Conservation (phyloP, 345 rosid species). For the Brassica napus region DNA sequence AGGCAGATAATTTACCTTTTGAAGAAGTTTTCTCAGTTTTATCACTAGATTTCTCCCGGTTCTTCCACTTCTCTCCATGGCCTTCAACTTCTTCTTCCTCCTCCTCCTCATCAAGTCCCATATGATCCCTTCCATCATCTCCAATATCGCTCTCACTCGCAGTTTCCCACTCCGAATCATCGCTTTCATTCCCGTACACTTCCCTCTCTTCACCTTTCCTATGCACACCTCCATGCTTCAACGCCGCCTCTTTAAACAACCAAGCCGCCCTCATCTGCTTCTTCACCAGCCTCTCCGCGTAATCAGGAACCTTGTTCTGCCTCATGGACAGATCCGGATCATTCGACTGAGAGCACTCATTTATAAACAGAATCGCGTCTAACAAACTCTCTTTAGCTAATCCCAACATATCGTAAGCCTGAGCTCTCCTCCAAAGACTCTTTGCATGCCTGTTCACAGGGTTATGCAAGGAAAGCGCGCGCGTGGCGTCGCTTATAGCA, state of each 20-base stretch:
- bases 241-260: constrained; percentile 93
- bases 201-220: constrained; percentile 69
- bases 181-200: constrained; percentile 70
- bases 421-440: constrained; percentile 99
- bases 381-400: constrained; percentile 93
- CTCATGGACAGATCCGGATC: constrained; percentile 90
- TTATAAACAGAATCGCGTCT: constrained; percentile 95
- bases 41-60: constrained; percentile 38
- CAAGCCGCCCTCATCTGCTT: constrained; percentile 99
- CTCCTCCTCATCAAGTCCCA: constrained; percentile 73
- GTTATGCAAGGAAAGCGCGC: constrained; percentile 80
- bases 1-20: constrained; percentile 46
- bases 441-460: constrained; percentile 93
- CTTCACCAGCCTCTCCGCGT: constrained; percentile 93
- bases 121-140: constrained; percentile 74
- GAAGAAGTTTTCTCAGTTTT: constrained; percentile 51
- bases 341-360: constrained; percentile 94
- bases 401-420: constrained; percentile 95
- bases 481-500: constrained; percentile 95
- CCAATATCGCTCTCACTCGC: constrained; percentile 96
- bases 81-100: constrained; percentile 59
- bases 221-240: constrained; percentile 85
- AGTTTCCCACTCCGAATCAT: constrained; percentile 98
- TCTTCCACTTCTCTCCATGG: constrained; percentile 40
- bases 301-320: constrained; percentile 97